Percentiles rank a stretch among this genome's conserved stretches.
Conservation (phyloP, 2,329 filamentous ascomycete genomes). For the Diplodia scrobiculata region DNA sequence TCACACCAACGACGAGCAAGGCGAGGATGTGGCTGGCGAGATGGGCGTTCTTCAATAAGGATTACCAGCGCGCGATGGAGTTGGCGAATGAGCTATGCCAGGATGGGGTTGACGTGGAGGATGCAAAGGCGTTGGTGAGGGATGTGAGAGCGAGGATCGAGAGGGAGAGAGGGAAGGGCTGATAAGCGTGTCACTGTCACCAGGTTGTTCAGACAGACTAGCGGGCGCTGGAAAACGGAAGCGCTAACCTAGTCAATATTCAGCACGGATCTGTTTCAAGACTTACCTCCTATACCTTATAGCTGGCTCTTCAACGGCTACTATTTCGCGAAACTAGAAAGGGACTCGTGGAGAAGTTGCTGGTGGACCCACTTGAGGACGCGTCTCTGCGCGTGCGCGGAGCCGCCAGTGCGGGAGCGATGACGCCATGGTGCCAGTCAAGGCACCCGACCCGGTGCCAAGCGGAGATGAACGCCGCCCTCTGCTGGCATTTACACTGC, state of each 20-base stretch:
- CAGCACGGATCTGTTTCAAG: too few species aligned
- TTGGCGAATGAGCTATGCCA: slow-evolving; percentile 90
- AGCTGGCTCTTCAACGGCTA: not conserved
- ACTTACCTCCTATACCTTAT: too few species aligned
- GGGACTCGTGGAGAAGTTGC: not conserved
- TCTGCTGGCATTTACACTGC: slow-evolving; percentile 2
- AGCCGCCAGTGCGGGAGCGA: not conserved
- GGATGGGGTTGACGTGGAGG: slow-evolving; percentile 94
- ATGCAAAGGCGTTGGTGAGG: slow-evolving; percentile 88
- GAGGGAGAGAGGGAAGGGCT: slow-evolving; percentile 32
- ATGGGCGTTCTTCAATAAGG: slow-evolving; percentile 73
- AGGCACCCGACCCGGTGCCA: not conserved
- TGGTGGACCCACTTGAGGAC: not conserved
- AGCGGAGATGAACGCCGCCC: not conserved
- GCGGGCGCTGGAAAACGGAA: too few species aligned
- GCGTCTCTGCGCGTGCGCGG: not conserved
- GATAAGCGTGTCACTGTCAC: not conserved
- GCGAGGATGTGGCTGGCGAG: slow-evolving; percentile 91
- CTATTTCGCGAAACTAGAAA: not conserved
- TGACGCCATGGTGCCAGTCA: slow-evolving; percentile 15
- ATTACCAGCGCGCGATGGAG: slow-evolving; percentile 74
- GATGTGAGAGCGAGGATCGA: slow-evolving; percentile 81
- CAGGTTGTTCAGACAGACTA: too few species aligned
- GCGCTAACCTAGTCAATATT: too few species aligned
- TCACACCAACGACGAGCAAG: slow-evolving; percentile 87